These are phyloP conservation scores for Arachnomyces sp. DNA, from an alignment of 2,329 filamentous ascomycete genomes.

Conservation along the genomic window DNA sequence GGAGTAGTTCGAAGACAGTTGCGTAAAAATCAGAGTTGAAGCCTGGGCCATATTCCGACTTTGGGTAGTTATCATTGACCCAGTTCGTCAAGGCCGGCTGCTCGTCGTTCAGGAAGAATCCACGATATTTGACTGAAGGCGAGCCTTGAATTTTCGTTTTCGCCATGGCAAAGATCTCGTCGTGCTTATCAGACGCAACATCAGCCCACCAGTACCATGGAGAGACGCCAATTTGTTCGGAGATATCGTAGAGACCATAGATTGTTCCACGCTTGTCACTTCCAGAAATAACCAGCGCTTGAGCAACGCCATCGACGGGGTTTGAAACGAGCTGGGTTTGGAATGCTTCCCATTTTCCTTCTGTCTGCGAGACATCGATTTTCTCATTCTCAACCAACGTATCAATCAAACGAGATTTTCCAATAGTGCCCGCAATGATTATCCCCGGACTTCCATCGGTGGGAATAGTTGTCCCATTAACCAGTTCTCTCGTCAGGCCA, in stretches of 20 bases:
- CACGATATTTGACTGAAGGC: slow-evolving; percentile 60
- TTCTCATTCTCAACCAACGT: slow-evolving; percentile 48
- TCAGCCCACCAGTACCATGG: slow-evolving; percentile 66
- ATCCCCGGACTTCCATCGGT: slow-evolving; percentile 16
- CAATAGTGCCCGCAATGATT: slow-evolving; percentile 63
- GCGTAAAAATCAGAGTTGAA: slow-evolving; percentile 58
- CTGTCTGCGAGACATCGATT: slow-evolving; percentile 50
- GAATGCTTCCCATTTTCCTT: slow-evolving; percentile 65
- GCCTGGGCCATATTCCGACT: slow-evolving; percentile 36
- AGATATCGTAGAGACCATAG: slow-evolving; percentile 63
- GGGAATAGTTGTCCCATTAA: slow-evolving; percentile 42
- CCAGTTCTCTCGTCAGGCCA: slow-evolving; percentile 44
- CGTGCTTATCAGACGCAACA: slow-evolving; percentile 46
- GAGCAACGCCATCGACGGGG: slow-evolving; percentile 49
- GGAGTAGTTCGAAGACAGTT: slow-evolving; percentile 62
- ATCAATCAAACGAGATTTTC: slow-evolving; percentile 56
- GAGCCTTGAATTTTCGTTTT: slow-evolving; percentile 50
- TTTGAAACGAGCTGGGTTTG: slow-evolving; percentile 51
- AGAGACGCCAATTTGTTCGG: slow-evolving; percentile 65
- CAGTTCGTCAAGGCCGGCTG: slow-evolving; percentile 61
- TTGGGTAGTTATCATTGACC: slow-evolving; percentile 50
- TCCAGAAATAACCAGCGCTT: slow-evolving; percentile 60
- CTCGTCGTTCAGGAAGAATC: slow-evolving; percentile 65
- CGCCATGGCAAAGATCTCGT: slow-evolving; percentile 49
- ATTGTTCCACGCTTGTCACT: slow-evolving; percentile 62